A percentile compares a stretch with the other conserved stretches of the same genome.
Evolutionary conservation across 2,329 filamentous ascomycete species (phyloP).

Genomic region (Aureobasidium mangrovei): DNA sequence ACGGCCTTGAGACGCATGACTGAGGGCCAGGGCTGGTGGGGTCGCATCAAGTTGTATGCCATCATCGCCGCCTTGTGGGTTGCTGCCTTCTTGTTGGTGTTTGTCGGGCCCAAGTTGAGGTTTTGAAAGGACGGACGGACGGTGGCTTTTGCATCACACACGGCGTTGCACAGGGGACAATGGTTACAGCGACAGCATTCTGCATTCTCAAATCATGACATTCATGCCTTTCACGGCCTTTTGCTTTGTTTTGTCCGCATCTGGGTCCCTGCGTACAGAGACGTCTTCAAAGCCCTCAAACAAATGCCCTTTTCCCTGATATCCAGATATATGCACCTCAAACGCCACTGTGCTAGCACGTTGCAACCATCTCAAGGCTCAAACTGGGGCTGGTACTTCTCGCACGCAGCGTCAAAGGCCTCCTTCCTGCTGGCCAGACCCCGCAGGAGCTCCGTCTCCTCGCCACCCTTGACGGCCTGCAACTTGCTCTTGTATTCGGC

Average conservation of each 20-base stretch:
- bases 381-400: slow-evolving; percentile 81
- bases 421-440: slow-evolving; percentile 71
- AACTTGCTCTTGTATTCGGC: slow-evolving; percentile 46
- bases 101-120: slow-evolving; percentile 77
- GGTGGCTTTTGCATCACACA: too few species aligned
- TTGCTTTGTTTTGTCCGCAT: neutral
- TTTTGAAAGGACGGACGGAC: slow-evolving; percentile 44
- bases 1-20: slow-evolving; percentile 67
- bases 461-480: slow-evolving; percentile 41
- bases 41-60: slow-evolving; percentile 65
- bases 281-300: too few species aligned
- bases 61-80: slow-evolving; percentile 78
- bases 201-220: neutral
- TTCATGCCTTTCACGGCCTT: neutral
- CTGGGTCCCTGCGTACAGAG: neutral
- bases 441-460: slow-evolving; percentile 27
- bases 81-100: slow-evolving; percentile 69
- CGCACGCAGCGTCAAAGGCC: slow-evolving; percentile 77
- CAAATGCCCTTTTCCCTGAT: neutral
- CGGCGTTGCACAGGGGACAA: too few species aligned
- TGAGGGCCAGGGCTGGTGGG: slow-evolving; percentile 83
- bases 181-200: neutral
- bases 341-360: neutral
- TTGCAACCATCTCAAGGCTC: slow-evolving; percentile 37
- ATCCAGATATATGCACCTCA: neutral